Evolutionary conservation across 441 rosid species (phyloP).

Genomic region (Raphanus hybrid): DNA sequence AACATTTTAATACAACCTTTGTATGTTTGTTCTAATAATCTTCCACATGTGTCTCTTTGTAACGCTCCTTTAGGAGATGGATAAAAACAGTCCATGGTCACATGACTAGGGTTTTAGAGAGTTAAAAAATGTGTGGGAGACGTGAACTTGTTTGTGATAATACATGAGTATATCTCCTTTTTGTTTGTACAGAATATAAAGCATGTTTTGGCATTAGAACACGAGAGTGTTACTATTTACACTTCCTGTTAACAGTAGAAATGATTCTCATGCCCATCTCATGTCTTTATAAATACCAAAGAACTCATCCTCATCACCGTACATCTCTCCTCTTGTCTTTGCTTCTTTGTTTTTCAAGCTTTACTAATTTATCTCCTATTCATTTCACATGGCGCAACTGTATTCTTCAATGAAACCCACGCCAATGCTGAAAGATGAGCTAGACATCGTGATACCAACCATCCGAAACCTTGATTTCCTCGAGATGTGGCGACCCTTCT

Average conservation of each 20-base stretch:
- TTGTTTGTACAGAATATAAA: too few relatives aligned
- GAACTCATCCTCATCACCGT: slow-evolving; percentile 3
- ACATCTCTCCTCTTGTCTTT: slow-evolving; percentile 21
- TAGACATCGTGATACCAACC: slow-evolving; percentile 64
- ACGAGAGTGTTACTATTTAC: slow-evolving; percentile 8
- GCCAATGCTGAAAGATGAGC: slow-evolving; percentile 56
- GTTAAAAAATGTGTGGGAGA: too few relatives aligned
- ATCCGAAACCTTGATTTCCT: slow-evolving; percentile 63
- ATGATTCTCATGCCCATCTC: slow-evolving; percentile 2
- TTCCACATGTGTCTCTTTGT: slow-evolving; percentile 13
- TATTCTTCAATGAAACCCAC: slow-evolving; percentile 37
- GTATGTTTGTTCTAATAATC: too few relatives aligned
- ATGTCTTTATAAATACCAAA: slow-evolving; percentile 20
- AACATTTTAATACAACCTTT: too few relatives aligned
- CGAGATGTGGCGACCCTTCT: slow-evolving; percentile 66
- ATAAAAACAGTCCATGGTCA: slow-evolving; percentile 6
- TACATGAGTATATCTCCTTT: too few relatives aligned
- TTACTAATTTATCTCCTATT: slow-evolving; percentile 1
- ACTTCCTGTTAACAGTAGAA: background rate
- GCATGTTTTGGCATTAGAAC: slow-evolving; percentile 27
- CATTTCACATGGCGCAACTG: slow-evolving; percentile 31
- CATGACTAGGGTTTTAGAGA: slow-evolving; percentile 10
- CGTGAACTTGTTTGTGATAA: too few relatives aligned
- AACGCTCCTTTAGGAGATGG: slow-evolving; percentile 3
- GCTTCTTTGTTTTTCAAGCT: slow-evolving; percentile 2